Evolutionary conservation across 78 protist genomes (phyloP).

Genomic region (Dictyostelium capitatum): DNA sequence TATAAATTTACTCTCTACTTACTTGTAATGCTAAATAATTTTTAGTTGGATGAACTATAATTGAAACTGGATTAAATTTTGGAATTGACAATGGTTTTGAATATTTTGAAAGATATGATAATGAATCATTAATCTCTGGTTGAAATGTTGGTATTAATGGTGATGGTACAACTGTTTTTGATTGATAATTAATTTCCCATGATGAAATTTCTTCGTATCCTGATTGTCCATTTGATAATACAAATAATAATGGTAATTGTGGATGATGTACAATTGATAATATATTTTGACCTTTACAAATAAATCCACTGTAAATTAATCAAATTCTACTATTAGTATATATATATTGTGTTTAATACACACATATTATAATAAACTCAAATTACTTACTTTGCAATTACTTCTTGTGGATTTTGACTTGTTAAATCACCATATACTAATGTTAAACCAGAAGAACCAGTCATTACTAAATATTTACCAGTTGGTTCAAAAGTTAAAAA

Average conservation of each 20-base stretch:
- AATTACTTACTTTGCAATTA: conserved; percentile 56
- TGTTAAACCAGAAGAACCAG: conserved; percentile 78
- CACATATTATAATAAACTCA: neutral
- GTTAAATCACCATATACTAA: conserved; percentile 66
- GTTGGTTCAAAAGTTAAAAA: conserved; percentile 64
- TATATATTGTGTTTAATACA: neutral
- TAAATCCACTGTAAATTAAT: conserved; percentile 51
- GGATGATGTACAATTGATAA: conserved; percentile 74
- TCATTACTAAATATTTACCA: conserved; percentile 71
- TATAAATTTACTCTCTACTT: neutral
- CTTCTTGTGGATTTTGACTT: conserved; percentile 22
- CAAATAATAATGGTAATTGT: conserved; percentile 69
- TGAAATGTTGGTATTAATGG: conserved; percentile 22
- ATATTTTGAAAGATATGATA: conserved; percentile 39
- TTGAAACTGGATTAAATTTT: neutral
- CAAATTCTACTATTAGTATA: too few relatives aligned
- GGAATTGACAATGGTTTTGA: conserved; percentile 57
- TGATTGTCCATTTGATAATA: conserved; percentile 15
- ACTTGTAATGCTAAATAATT: conserved; percentile 61
- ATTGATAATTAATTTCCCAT: conserved; percentile 58
- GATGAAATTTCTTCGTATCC: conserved; percentile 58
- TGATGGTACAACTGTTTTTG: conserved; percentile 60
- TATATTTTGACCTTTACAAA: conserved; percentile 68
- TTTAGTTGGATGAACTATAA: conserved; percentile 62
- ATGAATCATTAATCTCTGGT: conserved; percentile 58